Base-by-base conservation (phyloP, 176 grass and related monocot species). In the Triticum monococcum region DNA sequence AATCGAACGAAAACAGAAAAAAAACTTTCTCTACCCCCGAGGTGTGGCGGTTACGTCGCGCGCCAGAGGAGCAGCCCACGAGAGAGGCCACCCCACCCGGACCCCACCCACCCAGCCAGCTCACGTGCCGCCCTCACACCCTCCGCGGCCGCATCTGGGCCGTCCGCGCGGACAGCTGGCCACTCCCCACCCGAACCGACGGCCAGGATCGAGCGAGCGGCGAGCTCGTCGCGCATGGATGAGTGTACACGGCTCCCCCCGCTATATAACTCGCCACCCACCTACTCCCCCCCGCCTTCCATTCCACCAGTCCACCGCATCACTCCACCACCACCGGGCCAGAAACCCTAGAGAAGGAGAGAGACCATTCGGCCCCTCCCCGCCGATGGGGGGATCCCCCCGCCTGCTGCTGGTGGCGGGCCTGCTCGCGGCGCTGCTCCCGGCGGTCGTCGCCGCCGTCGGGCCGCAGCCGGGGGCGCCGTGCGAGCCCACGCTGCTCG, bases 341-440 rank as follows among this genome's bases (percentile, higher is more conserved):
- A 6, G 13, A 80, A 80, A 81, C 79, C 79, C 79, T 68, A 66
- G 63, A 5, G 61, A 28, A 23, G 5, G 57, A 80, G 79, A 79
- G 78, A 50, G 46, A 0, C 4, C 13, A 16, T 43, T 1, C 8
- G 4, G n/a, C 45, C 45, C 45, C 18, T 3, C 43, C 79, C 62
- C 77, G 17, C 60, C 61, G 38, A 81, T 81, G 79, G 79, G 67
- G 40, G 9, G 62, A 4, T 11, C 10, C 79, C 14, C 13, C 9
- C 38, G 25, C 79, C 40, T 46, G 17, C 62, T 81, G 37, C 38
- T 73, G 6, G 11, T 62, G 3, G 13, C 8, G 32, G 26, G 70
- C 38, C 30, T 71, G 24, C 30, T 74, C 70, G 25, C 69, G 5
- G 36, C 57, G 1, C 8, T 61, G 24, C 30, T 74, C 56, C 25